These are phyloP conservation scores for Wallemia hederae DNA, from an alignment of 1,284 basidiomycete genomes.

Conservation along the genomic window DNA sequence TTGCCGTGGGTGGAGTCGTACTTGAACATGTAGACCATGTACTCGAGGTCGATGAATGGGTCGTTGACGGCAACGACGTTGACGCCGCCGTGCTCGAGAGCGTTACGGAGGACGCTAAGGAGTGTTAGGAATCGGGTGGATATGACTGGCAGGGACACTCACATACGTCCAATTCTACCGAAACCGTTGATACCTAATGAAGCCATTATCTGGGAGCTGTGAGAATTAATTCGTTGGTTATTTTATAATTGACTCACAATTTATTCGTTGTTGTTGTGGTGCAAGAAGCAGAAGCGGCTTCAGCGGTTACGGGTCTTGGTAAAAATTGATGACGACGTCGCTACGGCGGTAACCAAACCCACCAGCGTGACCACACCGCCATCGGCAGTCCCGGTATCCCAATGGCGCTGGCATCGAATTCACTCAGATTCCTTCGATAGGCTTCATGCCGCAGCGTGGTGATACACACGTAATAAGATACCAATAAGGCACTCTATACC, in stretches of 20 bases:
- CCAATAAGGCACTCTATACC: no score
- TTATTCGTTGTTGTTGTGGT: not conserved
- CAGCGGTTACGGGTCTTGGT: no score
- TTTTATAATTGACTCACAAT: not conserved
- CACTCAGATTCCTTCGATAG: no score
- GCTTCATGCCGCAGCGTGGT: no score
- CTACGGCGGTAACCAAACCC: no score
- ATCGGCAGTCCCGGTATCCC: no score
- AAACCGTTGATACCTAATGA: not conserved
- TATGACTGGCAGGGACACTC: not conserved
- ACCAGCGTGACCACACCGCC: no score
- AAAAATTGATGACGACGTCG: no score
- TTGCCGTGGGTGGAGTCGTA: constrained; percentile 92
- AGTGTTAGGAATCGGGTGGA: not conserved
- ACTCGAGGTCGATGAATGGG: constrained; percentile 82
- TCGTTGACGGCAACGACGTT: constrained; percentile 71
- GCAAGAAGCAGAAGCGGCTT: not conserved
- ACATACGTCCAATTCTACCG: not conserved
- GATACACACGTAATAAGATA: no score
- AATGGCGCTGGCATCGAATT: no score
- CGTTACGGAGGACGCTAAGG: constrained; percentile 74
- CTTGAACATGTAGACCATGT: constrained; percentile 99
- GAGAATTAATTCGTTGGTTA: not conserved
- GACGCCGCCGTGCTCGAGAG: constrained; percentile 42
- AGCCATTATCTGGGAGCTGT: not conserved